A percentile compares a stretch with the other conserved stretches of the same genome.
These are phyloP conservation scores for Citrullus amarus DNA, from an alignment of 306 rosid genomes.

Conservation along the genomic window DNA sequence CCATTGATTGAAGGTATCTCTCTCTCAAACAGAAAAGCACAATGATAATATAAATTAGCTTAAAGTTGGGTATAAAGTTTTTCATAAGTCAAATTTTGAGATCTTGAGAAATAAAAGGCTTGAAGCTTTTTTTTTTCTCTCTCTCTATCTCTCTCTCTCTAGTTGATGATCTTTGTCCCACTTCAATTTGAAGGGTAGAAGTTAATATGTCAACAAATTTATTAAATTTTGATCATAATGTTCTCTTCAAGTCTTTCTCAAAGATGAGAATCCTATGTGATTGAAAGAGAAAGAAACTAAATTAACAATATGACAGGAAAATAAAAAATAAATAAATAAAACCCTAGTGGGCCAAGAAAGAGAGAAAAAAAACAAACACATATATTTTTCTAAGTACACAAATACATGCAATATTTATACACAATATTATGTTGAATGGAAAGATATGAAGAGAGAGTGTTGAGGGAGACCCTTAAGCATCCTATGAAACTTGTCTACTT, in stretches of 20 bases:
- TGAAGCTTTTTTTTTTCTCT: background rate
- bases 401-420: background rate
- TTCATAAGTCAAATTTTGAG: background rate
- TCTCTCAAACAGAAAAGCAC: too few relatives aligned
- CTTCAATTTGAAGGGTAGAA: background rate
- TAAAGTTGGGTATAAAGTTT: background rate
- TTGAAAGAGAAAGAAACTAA: background rate
- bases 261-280: slow-evolving; percentile 4
- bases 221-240: background rate
- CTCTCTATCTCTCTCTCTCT: background rate
- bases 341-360: background rate
- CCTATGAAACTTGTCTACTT: slow-evolving; percentile 9
- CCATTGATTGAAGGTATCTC: too few relatives aligned
- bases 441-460: background rate
- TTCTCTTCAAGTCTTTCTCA: background rate
- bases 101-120: background rate
- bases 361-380: background rate
- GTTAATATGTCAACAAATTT: background rate
- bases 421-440: background rate
- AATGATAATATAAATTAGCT: background rate
- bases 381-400: background rate
- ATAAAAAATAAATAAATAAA: background rate
- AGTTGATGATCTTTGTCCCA: background rate
- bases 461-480: slow-evolving; percentile 9
- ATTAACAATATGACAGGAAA: background rate